Evolutionary conservation across 2,329 filamentous ascomycete species (phyloP), one percentile per base, ranked within the genome.

Genomic region (Colletotrichum neosansevieriae): DNA sequence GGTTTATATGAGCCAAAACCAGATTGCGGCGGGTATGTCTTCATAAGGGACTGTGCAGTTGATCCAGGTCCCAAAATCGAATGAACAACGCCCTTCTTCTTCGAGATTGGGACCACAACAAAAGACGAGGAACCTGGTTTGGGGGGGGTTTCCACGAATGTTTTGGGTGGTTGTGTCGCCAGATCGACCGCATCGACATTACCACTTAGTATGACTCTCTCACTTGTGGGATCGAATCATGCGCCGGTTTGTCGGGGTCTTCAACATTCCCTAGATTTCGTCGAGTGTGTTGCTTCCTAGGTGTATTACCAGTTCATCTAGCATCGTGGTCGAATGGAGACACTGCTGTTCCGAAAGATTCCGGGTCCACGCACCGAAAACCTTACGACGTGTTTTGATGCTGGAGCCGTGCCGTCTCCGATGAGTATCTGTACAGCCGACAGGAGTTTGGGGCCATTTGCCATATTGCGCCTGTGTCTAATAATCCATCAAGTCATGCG

Each of bases 351-450:
- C 58, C 58, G 58, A 47, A 44, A 53, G 21, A 53, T 53, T 42
- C 58, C 47, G 58, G 58, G 47, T 61, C 58, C 47, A 61, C 47
- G 36, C 53, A n/a, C 58, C 47, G n/a, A 29, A 29, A 29, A 7
- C 29, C 29, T 29, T 1, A 29, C 6, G 7, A 7, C 6, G 29
- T 7, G 29, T 29, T 6, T 24, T 24, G 24, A 24, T 24, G 24
- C 24, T 5, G 24, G 24, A 24, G 24, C 3, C 4, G 5, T 24
- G 4, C n/a, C n/a, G 24, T 24, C 24, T 7, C 9, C 29, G 29
- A 7, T 9, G 29, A 29, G 29, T 29, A 29, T 7, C 29, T 29
- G 29, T 29, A 7, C 7, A 29, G 29, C 29, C 7, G 29, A 29
- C 2, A 29, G 7, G 29, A 9, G 6, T 6, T n/a, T 17, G 1